phyloP scores from a whole-genome alignment of 192 early-diverging fungal genomes.

The Phlyctochytrium arcticum region DNA sequence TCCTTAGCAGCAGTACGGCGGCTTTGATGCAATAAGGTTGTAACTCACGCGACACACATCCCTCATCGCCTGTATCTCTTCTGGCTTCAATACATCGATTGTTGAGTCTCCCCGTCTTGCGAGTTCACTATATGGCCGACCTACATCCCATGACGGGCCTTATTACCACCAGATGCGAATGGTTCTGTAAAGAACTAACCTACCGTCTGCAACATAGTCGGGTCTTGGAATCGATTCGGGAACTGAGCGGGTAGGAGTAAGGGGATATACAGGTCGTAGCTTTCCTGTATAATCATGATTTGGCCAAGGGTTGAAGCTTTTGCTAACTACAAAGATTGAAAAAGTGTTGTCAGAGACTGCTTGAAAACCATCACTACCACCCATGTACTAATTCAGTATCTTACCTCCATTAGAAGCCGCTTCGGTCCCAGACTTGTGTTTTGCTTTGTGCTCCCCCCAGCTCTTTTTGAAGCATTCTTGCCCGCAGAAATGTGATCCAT shows the following conservation, averaged over 20 bases:
- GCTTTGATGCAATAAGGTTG: background rate
- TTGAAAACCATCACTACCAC: background rate
- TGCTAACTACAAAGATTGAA: background rate
- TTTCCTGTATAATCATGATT: constrained; percentile 39
- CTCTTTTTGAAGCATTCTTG: constrained; percentile 44
- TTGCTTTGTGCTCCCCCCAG: constrained; percentile 47
- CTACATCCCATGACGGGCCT: no score
- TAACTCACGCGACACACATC: constrained; percentile 64
- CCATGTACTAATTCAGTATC: background rate
- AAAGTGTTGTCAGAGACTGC: background rate
- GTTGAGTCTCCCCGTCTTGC: constrained; percentile 56
- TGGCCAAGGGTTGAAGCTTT: constrained; percentile 46
- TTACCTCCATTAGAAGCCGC: constrained; percentile 4
- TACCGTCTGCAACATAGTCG: constrained; percentile 39
- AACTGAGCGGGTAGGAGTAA: constrained; percentile 37
- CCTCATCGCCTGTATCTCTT: constrained; percentile 80
- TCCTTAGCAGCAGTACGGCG: background rate
- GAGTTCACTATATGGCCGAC: constrained; percentile 73
- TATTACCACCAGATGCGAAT: no score
- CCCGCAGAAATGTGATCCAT: constrained; percentile 31
- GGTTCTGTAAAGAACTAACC: constrained; percentile 1
- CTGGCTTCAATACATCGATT: constrained; percentile 64
- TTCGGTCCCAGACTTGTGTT: constrained; percentile 22
- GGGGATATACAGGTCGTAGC: constrained; percentile 48
- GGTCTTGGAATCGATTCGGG: constrained; percentile 35